These are phyloP conservation scores for Inga oerstediana DNA, from an alignment of 306 rosid genomes.

Conservation along the genomic window DNA sequence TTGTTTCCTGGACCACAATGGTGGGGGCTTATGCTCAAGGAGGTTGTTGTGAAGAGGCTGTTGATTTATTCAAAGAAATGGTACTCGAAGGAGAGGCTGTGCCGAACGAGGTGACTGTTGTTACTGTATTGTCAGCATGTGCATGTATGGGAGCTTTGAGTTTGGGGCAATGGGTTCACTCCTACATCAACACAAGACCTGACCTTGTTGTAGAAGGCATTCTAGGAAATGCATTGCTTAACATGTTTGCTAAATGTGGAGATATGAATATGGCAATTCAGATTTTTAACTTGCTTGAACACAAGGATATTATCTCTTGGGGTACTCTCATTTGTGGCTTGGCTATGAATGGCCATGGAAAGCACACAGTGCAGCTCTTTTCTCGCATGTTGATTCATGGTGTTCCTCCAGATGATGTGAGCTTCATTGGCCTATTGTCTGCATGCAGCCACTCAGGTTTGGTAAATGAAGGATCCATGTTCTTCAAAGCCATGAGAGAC, in stretches of 20 bases:
- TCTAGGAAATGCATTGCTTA: constrained; percentile 75
- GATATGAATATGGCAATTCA: constrained; percentile 48
- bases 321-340: constrained; percentile 69
- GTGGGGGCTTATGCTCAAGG: constrained; percentile 70
- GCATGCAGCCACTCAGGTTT: constrained; percentile 73
- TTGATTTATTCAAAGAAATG: constrained; percentile 60
- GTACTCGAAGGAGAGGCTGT: constrained; percentile 43
- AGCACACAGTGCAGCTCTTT: constrained; percentile 53
- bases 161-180: constrained; percentile 78
- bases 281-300: constrained; percentile 44
- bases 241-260: constrained; percentile 80
- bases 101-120: constrained; percentile 76
- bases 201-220: constrained; percentile 50
- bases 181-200: constrained; percentile 44
- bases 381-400: constrained; percentile 73
- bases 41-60: constrained; percentile 63
- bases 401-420: constrained; percentile 66
- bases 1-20: constrained; percentile 76
- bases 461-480: constrained; percentile 45
- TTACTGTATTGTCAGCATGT: constrained; percentile 66
- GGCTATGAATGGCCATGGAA: constrained; percentile 76
- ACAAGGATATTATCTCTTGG: constrained; percentile 75
- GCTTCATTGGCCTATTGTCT: constrained; percentile 65
- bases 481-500: constrained; percentile 66
- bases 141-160: constrained; percentile 62